Evolutionary conservation across 345 rosid genomes (phyloP).

Genomic region (Streptanthus diversifolius): DNA sequence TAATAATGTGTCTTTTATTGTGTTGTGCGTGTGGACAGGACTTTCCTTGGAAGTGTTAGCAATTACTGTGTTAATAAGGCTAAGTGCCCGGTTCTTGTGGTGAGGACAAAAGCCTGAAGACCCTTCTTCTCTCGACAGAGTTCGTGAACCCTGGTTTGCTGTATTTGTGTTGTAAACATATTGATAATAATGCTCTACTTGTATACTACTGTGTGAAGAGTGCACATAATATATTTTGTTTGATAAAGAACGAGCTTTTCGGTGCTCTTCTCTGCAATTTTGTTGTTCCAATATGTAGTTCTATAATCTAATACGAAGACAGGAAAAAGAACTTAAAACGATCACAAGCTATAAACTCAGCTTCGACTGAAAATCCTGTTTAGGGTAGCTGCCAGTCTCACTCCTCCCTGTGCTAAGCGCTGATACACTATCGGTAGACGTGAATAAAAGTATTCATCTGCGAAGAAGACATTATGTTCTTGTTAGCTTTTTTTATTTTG

Average conservation of each 20-base stretch:
- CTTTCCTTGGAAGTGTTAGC: slow-evolving; percentile 48
- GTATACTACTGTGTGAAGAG: neutral
- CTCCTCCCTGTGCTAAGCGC: slow-evolving; percentile 84
- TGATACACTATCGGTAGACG: slow-evolving; percentile 58
- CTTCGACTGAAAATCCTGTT: slow-evolving; percentile 54
- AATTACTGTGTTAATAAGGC: slow-evolving; percentile 47
- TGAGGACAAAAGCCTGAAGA: slow-evolving; percentile 34
- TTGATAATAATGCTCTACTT: slow-evolving; percentile 2
- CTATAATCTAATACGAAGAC: neutral
- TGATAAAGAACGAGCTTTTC: slow-evolving; percentile 1
- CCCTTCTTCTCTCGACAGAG: neutral
- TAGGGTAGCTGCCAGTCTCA: slow-evolving; percentile 77
- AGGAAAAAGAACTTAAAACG: neutral
- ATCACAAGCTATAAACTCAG: neutral
- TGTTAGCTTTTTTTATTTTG: neutral
- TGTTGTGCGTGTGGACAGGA: slow-evolving; percentile 21
- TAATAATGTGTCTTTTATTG: neutral
- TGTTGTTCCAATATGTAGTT: neutral
- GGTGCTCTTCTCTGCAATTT: neutral
- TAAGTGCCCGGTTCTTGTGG: slow-evolving; percentile 58
- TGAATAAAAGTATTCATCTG: slow-evolving; percentile 78
- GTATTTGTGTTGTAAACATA: slow-evolving; percentile 12
- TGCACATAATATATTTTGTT: neutral
- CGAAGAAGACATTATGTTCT: slow-evolving; percentile 13
- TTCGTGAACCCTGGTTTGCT: neutral